Percentiles rank a stretch among this genome's conserved stretches.
These are phyloP conservation scores for Euphorbia peplus DNA, from an alignment of 345 rosid genomes.

Conservation along the genomic window DNA sequence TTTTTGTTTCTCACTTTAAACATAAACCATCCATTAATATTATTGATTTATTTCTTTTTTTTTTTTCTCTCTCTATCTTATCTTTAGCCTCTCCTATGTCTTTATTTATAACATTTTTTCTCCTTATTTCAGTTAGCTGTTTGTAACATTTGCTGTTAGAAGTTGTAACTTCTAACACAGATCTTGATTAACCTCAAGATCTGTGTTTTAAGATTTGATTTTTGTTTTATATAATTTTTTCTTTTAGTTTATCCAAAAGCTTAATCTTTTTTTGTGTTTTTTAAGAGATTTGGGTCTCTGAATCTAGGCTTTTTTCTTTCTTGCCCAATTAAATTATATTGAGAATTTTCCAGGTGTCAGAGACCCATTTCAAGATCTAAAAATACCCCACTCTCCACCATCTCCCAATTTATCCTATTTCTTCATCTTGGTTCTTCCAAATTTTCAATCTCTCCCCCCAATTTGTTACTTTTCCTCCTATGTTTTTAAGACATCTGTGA, in stretches of 20 bases:
- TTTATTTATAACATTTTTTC: neutral
- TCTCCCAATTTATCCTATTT: neutral
- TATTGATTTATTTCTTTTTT: neutral
- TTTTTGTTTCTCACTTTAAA: neutral
- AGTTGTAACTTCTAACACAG: slow-evolving; percentile 11
- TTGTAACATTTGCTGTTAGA: neutral
- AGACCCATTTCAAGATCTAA: slow-evolving; percentile 36
- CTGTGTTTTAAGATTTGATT: no score
- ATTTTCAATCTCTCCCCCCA: neutral
- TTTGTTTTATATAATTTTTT: neutral
- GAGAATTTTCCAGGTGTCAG: slow-evolving; percentile 36
- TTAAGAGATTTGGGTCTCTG: slow-evolving; percentile 44
- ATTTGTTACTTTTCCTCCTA: neutral
- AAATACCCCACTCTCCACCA: slow-evolving; percentile 19
- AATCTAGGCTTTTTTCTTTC: slow-evolving; percentile 40
- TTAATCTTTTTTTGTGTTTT: slow-evolving; percentile 14
- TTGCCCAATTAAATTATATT: neutral
- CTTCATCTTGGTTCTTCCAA: slow-evolving; percentile 14
- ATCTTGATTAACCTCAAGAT: slow-evolving; percentile 37
- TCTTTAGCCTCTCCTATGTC: neutral
- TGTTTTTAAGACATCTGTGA: slow-evolving; percentile 23
- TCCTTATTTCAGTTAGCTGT: neutral
- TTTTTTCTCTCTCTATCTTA: neutral
- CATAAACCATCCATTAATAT: slow-evolving; percentile 4
- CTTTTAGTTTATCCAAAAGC: neutral